phyloP scores from a whole-genome alignment of 2,329 filamentous ascomycete genomes.

The Ramularia collo-cygni region DNA sequence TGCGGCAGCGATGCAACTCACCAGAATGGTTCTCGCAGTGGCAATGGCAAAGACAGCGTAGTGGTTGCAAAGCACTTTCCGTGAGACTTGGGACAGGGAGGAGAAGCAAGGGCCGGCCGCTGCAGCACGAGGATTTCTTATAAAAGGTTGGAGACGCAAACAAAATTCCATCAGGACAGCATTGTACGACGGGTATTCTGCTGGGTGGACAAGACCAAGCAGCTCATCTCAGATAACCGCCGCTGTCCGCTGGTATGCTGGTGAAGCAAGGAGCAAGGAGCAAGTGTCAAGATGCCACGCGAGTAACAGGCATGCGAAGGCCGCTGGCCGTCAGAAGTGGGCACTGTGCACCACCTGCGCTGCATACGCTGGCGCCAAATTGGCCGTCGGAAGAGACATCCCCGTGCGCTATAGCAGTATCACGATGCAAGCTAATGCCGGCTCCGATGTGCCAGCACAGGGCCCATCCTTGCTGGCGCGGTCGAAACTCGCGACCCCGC shows the following conservation, averaged over 20 bases:
- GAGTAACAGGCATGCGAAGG: constrained; percentile 13
- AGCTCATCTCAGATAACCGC: constrained; percentile 18
- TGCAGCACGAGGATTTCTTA: constrained; percentile 12
- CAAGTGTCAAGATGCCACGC: constrained; percentile 21
- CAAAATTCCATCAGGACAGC: constrained; percentile 19
- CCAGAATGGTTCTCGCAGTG: not conserved
- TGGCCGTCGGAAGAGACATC: constrained; percentile 5
- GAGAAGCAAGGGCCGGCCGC: constrained; percentile 5
- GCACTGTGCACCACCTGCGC: constrained; percentile 9
- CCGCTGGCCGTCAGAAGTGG: constrained; percentile 7
- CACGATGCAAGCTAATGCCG: constrained; percentile 9
- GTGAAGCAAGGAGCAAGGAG: constrained; percentile 16
- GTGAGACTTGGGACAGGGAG: not conserved
- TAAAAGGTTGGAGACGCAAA: constrained; percentile 19
- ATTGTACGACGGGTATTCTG: constrained; percentile 15
- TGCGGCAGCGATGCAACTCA: not conserved
- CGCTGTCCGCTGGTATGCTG: constrained; percentile 18
- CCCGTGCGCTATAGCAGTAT: constrained; percentile 6
- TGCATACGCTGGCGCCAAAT: constrained; percentile 12
- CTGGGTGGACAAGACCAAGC: constrained; percentile 14
- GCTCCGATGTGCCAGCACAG: constrained; percentile 1
- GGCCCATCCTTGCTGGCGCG: constrained; percentile 1
- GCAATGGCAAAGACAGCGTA: not conserved
- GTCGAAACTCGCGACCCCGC: not conserved
- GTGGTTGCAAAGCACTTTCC: constrained; percentile 1